These are phyloP conservation scores for Breynia disticha DNA, from an alignment of 441 rosid species.

Conservation along the genomic window DNA sequence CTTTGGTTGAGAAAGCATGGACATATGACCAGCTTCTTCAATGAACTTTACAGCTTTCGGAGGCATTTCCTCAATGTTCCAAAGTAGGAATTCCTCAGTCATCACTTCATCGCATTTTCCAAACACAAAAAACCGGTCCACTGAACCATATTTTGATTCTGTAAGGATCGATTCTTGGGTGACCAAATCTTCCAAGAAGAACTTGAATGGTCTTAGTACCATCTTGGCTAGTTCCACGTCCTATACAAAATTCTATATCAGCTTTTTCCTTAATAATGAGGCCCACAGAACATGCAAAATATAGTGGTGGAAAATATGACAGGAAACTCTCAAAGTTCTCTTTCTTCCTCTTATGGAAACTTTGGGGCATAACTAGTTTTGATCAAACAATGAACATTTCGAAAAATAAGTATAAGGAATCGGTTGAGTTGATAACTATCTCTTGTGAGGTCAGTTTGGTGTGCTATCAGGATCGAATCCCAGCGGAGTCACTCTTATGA, in stretches of 20 bases:
- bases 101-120: conserved; percentile 34
- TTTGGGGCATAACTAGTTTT: too few species aligned
- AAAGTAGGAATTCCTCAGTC: conserved; percentile 22
- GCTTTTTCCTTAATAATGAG: conserved; percentile 7
- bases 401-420: too few species aligned
- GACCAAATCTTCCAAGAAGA: conserved; percentile 28
- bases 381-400: too few species aligned
- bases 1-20: conserved; percentile 37
- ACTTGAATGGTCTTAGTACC: conserved; percentile 30
- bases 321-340: too few species aligned
- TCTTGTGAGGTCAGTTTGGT: too few species aligned
- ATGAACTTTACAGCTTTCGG: conserved; percentile 26
- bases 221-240: conserved; percentile 41
- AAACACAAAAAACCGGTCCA: conserved; percentile 27
- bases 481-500: too few species aligned
- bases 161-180: conserved; percentile 20
- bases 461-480: neutral
- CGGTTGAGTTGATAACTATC: too few species aligned
- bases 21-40: conserved; percentile 38
- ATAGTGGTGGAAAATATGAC: too few species aligned
- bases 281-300: too few species aligned
- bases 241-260: conserved; percentile 6
- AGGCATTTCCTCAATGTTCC: conserved; percentile 41
- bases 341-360: too few species aligned
- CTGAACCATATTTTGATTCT: conserved; percentile 28